Conservation (phyloP, 352 stramenopile species). For the Phytopythium montanum region DNA sequence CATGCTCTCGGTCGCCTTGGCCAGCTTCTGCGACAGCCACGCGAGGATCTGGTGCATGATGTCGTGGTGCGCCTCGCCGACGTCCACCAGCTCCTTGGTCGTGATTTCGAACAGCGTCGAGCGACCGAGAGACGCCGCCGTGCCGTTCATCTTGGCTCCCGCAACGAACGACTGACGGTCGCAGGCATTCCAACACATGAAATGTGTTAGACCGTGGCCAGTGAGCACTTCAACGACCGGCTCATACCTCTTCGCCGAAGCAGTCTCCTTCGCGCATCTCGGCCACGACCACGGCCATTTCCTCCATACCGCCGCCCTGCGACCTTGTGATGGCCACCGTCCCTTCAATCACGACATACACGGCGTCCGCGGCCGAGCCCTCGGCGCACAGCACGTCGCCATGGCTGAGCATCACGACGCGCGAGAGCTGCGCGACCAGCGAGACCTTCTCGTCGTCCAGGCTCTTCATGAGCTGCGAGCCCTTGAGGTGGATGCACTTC, state of each 20-base stretch:
- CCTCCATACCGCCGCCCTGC: constrained; percentile 7
- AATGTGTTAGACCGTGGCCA: constrained; percentile 2
- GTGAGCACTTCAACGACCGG: not conserved
- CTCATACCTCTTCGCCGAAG: constrained; percentile 77
- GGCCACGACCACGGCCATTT: constrained; percentile 11
- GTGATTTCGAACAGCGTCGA: constrained; percentile 73
- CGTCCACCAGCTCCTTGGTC: constrained; percentile 70
- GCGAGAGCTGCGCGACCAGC: constrained; percentile 64
- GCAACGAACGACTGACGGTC: constrained; percentile 62
- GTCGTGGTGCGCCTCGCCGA: constrained; percentile 76
- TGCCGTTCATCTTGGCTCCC: constrained; percentile 37
- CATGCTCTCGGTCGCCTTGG: constrained; percentile 63
- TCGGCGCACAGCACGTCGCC: constrained; percentile 51
- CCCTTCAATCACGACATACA: constrained; percentile 76
- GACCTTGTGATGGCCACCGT: constrained; percentile 42
- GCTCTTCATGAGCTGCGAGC: constrained; percentile 78
- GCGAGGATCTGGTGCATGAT: constrained; percentile 83
- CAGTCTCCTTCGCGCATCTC: constrained; percentile 70
- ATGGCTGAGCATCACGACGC: constrained; percentile 56
- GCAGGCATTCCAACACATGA: not conserved
- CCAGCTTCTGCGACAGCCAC: constrained; percentile 72
- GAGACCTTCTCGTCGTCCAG: constrained; percentile 83
- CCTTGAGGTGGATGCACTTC: constrained; percentile 84
- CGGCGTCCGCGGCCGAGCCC: constrained; percentile 32
- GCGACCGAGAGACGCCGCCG: constrained; percentile 42